These are phyloP conservation scores for Solanum chiquidenum DNA, from an alignment of 257 asterid genomes.

Conservation along the genomic window DNA sequence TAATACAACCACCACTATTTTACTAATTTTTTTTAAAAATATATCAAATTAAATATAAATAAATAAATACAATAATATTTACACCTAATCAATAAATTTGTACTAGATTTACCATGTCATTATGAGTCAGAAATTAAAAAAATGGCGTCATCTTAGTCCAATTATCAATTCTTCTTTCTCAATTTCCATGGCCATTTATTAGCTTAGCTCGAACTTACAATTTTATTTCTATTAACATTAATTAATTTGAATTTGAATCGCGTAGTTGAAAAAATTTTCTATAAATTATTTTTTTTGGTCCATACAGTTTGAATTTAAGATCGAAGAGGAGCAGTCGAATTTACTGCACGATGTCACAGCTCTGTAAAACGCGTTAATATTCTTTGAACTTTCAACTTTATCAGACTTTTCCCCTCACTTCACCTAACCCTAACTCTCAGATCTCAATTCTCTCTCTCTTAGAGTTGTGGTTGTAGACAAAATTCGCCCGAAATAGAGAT, in stretches of 20 bases:
- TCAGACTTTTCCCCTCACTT: background rate
- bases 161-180: background rate
- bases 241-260: too few species aligned
- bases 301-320: too few species aligned
- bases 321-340: background rate
- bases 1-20: too few species aligned
- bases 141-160: background rate
- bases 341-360: background rate
- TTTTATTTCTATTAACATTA: rapidly evolving
- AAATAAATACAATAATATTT: too few species aligned
- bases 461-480: background rate
- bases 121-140: background rate
- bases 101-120: background rate
- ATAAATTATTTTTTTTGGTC: too few species aligned
- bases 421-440: background rate
- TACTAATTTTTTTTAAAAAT: too few species aligned
- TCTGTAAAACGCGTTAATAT: background rate
- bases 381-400: background rate
- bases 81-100: background rate
- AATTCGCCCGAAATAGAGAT: background rate
- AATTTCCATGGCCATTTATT: background rate
- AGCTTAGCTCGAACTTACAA: too few species aligned
- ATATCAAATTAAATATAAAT: too few species aligned
- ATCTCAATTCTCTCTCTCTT: background rate
- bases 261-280: too few species aligned